A percentile compares a stretch with the other conserved stretches of the same genome.
Conservation (phyloP, 139 green algal species). For the Chlamydomonas asymmetrica region DNA sequence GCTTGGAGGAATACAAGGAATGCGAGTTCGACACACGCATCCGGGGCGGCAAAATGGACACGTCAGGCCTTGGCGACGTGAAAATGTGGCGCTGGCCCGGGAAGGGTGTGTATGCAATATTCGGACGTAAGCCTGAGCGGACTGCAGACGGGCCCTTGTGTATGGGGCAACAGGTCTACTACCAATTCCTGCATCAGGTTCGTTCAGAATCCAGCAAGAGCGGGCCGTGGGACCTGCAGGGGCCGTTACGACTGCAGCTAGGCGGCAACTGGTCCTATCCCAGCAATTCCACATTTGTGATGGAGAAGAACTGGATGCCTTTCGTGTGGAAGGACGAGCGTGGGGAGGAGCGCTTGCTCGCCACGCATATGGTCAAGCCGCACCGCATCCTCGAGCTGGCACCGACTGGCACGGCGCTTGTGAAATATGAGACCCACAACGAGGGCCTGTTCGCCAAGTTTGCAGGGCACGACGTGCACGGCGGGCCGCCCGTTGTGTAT, state of each 20-base stretch:
- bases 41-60: conserved; percentile 35
- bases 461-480: conserved; percentile 20
- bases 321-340: conserved; percentile 23
- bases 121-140: conserved; percentile 38
- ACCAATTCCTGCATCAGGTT: conserved; percentile 41
- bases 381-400: conserved; percentile 34
- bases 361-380: conserved; percentile 40
- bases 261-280: conserved; percentile 9
- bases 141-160: conserved; percentile 12
- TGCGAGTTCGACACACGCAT: conserved; percentile 38
- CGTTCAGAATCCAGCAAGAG: not conserved
- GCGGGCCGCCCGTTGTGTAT: conserved; percentile 34
- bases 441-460: conserved; percentile 27
- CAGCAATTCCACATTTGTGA: not conserved
- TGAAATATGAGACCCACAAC: conserved; percentile 11
- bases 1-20: conserved; percentile 21
- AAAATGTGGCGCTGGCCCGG: conserved; percentile 48
- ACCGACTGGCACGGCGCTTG: conserved; percentile 14
- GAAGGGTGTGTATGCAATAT: conserved; percentile 42
- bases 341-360: conserved; percentile 21
- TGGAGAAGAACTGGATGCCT: conserved; percentile 57
- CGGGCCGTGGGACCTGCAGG: conserved; percentile 24
- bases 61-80: conserved; percentile 35
- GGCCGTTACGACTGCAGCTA: conserved; percentile 19
- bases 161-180: conserved; percentile 25